Evolutionary conservation across 306 rosid genomes (phyloP).

Genomic region (Quercus wislizeni): DNA sequence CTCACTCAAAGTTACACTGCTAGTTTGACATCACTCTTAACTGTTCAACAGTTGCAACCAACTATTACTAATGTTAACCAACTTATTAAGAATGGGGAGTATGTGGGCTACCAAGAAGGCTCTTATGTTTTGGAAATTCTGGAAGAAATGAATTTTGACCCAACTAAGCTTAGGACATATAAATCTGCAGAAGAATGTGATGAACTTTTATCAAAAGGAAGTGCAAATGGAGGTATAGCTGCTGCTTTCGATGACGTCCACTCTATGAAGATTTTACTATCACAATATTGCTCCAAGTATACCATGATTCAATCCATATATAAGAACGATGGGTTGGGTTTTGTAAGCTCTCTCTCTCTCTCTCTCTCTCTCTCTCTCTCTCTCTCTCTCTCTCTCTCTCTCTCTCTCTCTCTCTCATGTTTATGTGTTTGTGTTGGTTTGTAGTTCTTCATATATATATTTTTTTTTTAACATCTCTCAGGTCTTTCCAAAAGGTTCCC

Average conservation of each 20-base stretch:
- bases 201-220: slow-evolving; percentile 25
- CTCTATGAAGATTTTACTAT: slow-evolving; percentile 21
- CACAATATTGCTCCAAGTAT: slow-evolving; percentile 37
- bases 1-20: slow-evolving; percentile 43
- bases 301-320: slow-evolving; percentile 24
- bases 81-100: slow-evolving; percentile 14
- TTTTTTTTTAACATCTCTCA: background rate
- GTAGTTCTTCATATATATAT: too few species aligned
- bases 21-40: slow-evolving; percentile 31
- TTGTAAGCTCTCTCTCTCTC: slow-evolving; percentile 25
- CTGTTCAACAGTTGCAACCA: slow-evolving; percentile 35
- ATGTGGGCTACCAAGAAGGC: slow-evolving; percentile 20
- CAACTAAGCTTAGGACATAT: slow-evolving; percentile 6
- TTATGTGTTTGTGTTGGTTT: too few species aligned
- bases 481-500: slow-evolving; percentile 45
- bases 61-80: slow-evolving; percentile 17
- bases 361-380: too few species aligned
- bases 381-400: too few species aligned
- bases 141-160: slow-evolving; percentile 14
- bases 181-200: slow-evolving; percentile 13
- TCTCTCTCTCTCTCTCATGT: too few species aligned
- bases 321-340: slow-evolving; percentile 42
- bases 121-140: slow-evolving; percentile 18
- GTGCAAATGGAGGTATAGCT: slow-evolving; percentile 35
- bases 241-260: slow-evolving; percentile 45